Evolutionary conservation across 1,139 yeast genomes (phyloP), one percentile per base, ranked within the genome.

Genomic region (Debaryomyces subglobosus): DNA sequence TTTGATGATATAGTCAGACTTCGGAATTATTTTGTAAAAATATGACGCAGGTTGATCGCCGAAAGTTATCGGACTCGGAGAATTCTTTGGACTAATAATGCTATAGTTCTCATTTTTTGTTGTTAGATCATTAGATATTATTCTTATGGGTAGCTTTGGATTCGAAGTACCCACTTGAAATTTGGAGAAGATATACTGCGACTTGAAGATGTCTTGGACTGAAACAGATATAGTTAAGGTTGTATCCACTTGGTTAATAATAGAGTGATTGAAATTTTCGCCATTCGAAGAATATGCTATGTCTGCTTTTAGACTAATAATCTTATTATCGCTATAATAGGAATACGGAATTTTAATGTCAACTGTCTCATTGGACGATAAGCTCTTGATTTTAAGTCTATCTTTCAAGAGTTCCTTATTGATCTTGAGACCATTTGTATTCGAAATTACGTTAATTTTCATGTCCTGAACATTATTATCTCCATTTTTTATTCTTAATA

Each of bases 201-300:
- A 62, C 49, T 79, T 80, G 68, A 87, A 87, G 12, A 84, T 82
- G 62, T 89, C 96, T 58, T 86, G 92, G 2, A 88, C 95, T 2
- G 89, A 81, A 1, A 88, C 92, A 0, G 91, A 85, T 5, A 84
- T 62, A 12, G 75, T 68, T 33, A 88, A 69, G 1, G 82, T 70
- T 4, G 83, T 76, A 50, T 84, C 85, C 6, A 85, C 57, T 5
- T 57, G 60, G 43, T 64, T 63, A 4, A 63, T 63, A 3, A 69
- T 50, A 0, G 58, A 48, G 51, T 68, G 69, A n/a, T 49, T 54
- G 46, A 52, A 68, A 1, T 33, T 47, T 25, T 59, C 60, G 5
- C 59, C 67, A 47, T 53, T 60, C 6, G 56, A 50, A 8, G 49
- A 51, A 55, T 74, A 82, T 1, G 52, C 56, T 3, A 80, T 55